These are phyloP conservation scores for Diutina neorugosa DNA, from an alignment of 1,139 yeast species.

Conservation along the genomic window DNA sequence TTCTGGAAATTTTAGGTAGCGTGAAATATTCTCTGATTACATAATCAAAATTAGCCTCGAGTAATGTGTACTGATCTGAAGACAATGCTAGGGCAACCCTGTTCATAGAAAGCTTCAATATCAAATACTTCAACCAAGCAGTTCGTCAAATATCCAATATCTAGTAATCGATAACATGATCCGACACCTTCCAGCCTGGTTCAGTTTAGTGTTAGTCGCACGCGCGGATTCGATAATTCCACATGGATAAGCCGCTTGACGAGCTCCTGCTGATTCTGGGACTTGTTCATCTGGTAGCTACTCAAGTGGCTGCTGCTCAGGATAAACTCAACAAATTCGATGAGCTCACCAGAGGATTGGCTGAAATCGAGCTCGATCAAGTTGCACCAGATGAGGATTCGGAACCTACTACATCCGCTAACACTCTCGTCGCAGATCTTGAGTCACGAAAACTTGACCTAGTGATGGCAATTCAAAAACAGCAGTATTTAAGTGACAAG, in stretches of 20 bases:
- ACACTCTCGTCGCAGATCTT: neutral
- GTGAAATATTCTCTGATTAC: neutral
- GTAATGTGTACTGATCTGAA: too few species aligned
- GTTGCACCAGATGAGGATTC: neutral
- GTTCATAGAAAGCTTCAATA: too few species aligned
- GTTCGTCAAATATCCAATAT: too few species aligned
- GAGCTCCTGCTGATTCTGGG: constrained; percentile 4
- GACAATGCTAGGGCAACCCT: too few species aligned
- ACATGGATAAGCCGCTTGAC: neutral
- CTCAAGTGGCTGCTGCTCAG: neutral
- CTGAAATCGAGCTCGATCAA: neutral
- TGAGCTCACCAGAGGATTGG: neutral
- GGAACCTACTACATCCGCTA: neutral
- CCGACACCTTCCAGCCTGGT: too few species aligned
- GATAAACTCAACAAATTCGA: neutral
- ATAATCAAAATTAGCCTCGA: neutral
- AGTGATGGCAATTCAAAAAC: neutral
- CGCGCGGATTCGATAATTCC: neutral
- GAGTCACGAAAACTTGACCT: neutral
- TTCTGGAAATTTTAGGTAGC: neutral
- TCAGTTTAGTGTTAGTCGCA: neutral
- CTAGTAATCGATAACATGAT: too few species aligned
- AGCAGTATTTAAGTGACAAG: neutral
- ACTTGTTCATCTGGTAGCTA: neutral
- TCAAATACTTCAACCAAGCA: too few species aligned